A percentile compares a stretch with the other conserved stretches of the same genome.
Evolutionary conservation across 306 rosid species (phyloP).

Genomic region (Prinsepia uniflora): DNA sequence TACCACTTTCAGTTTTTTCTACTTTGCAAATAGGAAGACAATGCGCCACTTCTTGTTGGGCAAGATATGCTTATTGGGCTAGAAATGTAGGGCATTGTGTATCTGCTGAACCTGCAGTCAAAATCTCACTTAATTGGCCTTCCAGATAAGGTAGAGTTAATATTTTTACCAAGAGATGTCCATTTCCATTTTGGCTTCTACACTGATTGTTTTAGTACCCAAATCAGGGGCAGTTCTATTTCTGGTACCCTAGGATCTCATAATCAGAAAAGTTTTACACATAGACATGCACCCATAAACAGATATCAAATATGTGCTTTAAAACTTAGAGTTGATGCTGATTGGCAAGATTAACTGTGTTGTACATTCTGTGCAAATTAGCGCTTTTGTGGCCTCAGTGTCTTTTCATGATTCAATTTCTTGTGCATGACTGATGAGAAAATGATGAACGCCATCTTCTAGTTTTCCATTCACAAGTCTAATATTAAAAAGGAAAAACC

Average conservation of each 20-base stretch:
- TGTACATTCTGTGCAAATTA: slow-evolving; percentile 6
- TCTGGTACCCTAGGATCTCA: slow-evolving; percentile 22
- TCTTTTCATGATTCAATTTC: neutral
- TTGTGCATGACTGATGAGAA: neutral
- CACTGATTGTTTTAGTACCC: slow-evolving; percentile 7
- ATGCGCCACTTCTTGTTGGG: slow-evolving; percentile 12
- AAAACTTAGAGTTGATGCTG: neutral
- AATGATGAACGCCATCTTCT: neutral
- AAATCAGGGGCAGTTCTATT: slow-evolving; percentile 9
- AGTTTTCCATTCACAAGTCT: neutral
- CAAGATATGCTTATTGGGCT: neutral
- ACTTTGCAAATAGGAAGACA: slow-evolving; percentile 13
- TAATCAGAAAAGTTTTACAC: slow-evolving; percentile 8
- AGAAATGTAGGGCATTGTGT: neutral
- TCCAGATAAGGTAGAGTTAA: neutral
- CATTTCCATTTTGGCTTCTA: slow-evolving; percentile 12
- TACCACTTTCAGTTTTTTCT: slow-evolving; percentile 3
- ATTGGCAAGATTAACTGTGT: slow-evolving; percentile 10
- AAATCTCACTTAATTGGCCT: neutral
- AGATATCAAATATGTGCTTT: slow-evolving; percentile 14
- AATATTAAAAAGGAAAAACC: too few species aligned
- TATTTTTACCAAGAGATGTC: neutral
- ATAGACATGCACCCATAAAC: slow-evolving; percentile 12
- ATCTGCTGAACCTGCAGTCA: slow-evolving; percentile 5
- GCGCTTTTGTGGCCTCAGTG: slow-evolving; percentile 15